Base-by-base conservation (phyloP, 192 early-diverging fungal genomes). In the Coemansia pectinata region DNA sequence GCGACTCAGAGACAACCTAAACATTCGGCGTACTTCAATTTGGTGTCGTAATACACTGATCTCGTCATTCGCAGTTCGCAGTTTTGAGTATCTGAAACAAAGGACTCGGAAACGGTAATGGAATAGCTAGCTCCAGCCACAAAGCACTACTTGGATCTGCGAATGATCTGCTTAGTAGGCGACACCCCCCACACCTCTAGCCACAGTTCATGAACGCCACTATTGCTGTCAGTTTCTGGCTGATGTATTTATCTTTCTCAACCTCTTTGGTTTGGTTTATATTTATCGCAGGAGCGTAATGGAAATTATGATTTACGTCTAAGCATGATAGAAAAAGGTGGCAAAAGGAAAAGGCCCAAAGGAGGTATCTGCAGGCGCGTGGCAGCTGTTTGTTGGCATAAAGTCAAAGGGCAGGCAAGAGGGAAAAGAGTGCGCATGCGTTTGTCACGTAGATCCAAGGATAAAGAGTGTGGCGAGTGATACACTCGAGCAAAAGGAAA, bases 351-450 rank as follows among this genome's bases (percentile, higher is more conserved):
- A 38, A 19, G 2, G 15, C 17, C 33, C 57, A 59, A 61, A 40
- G 57, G 19, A 59, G 6, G 19, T 12, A 40, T 58, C 55, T 61
- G 59, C 59, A 40, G 34, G 36, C 59, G 59, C 19, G 38, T 23
- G 38, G 21, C n/a, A 23, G 34, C 36, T 39, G 59, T 9, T 40
- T 17, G 34, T 25, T 40, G 38, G 38, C 59, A 61, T 61, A 61
- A 40, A 61, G 59, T 61, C 59, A 61, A 61, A 61, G 59, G 59
- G 33, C 55, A 58, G 14, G 31, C 31, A 14, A 58, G 11, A 27
- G 10, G 10, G 6, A 57, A 4, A 38, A 61, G n/a, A 39, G 34
- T 40, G 38, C 15, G 19, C n/a, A 61, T 61, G 38, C 11, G 7
- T 15, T 36, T 6, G 7, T 34, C 31, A 36, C 19, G 27, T 31